These are phyloP conservation scores for Carpinus viminea DNA, from an alignment of 306 rosid species.

Conservation along the genomic window DNA sequence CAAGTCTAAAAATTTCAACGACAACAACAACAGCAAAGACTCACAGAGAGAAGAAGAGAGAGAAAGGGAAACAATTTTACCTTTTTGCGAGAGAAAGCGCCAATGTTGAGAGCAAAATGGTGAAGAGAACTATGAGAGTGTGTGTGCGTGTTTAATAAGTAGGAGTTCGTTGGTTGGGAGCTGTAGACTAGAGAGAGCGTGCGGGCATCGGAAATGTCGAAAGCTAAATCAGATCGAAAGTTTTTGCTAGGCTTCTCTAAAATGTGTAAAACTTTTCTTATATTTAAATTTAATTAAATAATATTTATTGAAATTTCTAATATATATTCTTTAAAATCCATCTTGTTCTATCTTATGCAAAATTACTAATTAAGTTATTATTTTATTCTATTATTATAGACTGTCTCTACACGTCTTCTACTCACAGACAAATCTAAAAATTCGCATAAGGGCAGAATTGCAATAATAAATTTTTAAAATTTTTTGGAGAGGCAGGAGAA, in stretches of 20 bases:
- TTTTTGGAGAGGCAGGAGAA: too few species aligned
- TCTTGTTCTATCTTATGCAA: too few species aligned
- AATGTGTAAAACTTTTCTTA: too few species aligned
- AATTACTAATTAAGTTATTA: too few species aligned
- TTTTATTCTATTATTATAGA: too few species aligned
- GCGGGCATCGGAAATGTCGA: neutral
- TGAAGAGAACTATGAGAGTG: constrained; percentile 4
- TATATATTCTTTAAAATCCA: too few species aligned
- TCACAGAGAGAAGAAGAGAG: neutral
- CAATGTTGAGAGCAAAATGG: constrained; percentile 40
- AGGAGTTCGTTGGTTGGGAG: constrained; percentile 10
- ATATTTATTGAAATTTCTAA: too few species aligned
- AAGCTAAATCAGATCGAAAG: neutral
- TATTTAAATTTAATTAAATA: too few species aligned
- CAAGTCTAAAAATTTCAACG: constrained; percentile 14
- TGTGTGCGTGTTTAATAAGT: neutral
- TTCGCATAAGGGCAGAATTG: too few species aligned
- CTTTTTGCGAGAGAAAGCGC: constrained; percentile 25
- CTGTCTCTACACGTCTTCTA: too few species aligned
- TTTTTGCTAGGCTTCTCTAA: neutral
- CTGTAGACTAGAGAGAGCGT: neutral
- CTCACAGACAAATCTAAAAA: too few species aligned
- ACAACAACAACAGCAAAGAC: neutral
- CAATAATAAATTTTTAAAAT: too few species aligned
- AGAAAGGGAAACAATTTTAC: constrained; percentile 37